Conservation (phyloP, 352 stramenopile species). For the Pythium apleroticum region DNA sequence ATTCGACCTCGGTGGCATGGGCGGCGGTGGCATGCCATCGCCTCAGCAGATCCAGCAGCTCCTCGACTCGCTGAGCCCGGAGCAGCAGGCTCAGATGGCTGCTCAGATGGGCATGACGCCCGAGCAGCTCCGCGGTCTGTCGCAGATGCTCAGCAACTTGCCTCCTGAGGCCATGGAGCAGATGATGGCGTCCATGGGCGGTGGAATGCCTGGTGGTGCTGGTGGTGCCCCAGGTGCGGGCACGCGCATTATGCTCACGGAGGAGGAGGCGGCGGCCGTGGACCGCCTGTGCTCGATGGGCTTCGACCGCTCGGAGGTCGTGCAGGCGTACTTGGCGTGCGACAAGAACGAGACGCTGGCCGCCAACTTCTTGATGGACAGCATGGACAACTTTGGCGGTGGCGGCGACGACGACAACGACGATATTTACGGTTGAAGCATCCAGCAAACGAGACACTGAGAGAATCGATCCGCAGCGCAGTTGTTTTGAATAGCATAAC, state of each 20-base stretch:
- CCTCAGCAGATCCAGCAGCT: slow-evolving; percentile 84
- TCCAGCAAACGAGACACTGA: slow-evolving; percentile 5
- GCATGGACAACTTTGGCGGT: slow-evolving; percentile 63
- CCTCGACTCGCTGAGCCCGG: slow-evolving; percentile 70
- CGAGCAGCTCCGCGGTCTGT: slow-evolving; percentile 82
- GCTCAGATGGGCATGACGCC: slow-evolving; percentile 85
- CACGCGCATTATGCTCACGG: slow-evolving; percentile 74
- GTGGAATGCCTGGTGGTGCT: slow-evolving; percentile 36
- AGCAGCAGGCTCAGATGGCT: slow-evolving; percentile 80
- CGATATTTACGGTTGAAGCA: slow-evolving; percentile 83
- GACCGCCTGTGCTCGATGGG: slow-evolving; percentile 83
- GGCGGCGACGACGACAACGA: slow-evolving; percentile 73
- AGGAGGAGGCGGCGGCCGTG: slow-evolving; percentile 78
- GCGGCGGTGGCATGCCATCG: slow-evolving; percentile 58
- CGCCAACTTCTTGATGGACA: slow-evolving; percentile 99
- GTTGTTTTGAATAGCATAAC: slow-evolving; percentile 28
- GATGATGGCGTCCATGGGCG: slow-evolving; percentile 84
- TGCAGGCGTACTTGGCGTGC: slow-evolving; percentile 98
- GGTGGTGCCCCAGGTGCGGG: slow-evolving; percentile 42
- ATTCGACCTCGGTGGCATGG: slow-evolving; percentile 51
- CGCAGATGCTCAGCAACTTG: slow-evolving; percentile 85
- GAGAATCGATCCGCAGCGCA: slow-evolving; percentile 8
- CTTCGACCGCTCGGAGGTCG: slow-evolving; percentile 90
- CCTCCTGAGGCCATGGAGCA: slow-evolving; percentile 82
- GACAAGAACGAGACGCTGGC: slow-evolving; percentile 99